A percentile compares a stretch with the other conserved stretches of the same genome.
Evolutionary conservation across 1,139 yeast genomes (phyloP).

Genomic region (Suhomyces bribrorum): DNA sequence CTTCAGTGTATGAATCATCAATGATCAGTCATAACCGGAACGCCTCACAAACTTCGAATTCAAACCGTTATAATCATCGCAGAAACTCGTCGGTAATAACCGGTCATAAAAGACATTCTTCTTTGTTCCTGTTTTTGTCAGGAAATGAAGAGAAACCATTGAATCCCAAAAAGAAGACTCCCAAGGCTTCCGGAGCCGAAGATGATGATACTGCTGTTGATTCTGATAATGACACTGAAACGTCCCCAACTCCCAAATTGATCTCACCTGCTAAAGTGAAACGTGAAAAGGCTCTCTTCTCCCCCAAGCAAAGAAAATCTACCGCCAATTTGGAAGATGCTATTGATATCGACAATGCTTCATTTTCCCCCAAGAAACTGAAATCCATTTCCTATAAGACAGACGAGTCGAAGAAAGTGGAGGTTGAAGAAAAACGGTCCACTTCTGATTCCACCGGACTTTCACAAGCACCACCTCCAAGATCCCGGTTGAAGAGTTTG

Average conservation of each 20-base stretch:
- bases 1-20: slow-evolving; percentile 45
- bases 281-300: slow-evolving; percentile 17
- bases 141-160: slow-evolving; percentile 20
- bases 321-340: slow-evolving; percentile 14
- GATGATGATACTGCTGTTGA: slow-evolving; percentile 9
- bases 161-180: slow-evolving; percentile 6
- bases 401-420: slow-evolving; percentile 17
- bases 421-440: slow-evolving; percentile 34
- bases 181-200: slow-evolving; percentile 1
- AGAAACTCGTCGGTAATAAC: slow-evolving; percentile 36
- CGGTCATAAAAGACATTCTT: slow-evolving; percentile 44
- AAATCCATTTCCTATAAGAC: slow-evolving; percentile 25
- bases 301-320: slow-evolving; percentile 17
- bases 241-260: slow-evolving; percentile 15
- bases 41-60: slow-evolving; percentile 21
- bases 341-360: slow-evolving; percentile 33
- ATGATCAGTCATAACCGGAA: slow-evolving; percentile 32
- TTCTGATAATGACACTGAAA: slow-evolving; percentile 6
- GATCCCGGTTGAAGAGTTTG: slow-evolving; percentile 41
- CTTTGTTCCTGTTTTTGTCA: slow-evolving; percentile 47
- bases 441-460: slow-evolving; percentile 30
- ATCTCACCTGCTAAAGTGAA: slow-evolving; percentile 30
- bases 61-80: slow-evolving; percentile 30
- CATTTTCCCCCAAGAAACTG: slow-evolving; percentile 42
- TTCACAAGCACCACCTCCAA: slow-evolving; percentile 13